Base-by-base conservation (phyloP, 805 yeast species). In the Pichia heedii region DNA sequence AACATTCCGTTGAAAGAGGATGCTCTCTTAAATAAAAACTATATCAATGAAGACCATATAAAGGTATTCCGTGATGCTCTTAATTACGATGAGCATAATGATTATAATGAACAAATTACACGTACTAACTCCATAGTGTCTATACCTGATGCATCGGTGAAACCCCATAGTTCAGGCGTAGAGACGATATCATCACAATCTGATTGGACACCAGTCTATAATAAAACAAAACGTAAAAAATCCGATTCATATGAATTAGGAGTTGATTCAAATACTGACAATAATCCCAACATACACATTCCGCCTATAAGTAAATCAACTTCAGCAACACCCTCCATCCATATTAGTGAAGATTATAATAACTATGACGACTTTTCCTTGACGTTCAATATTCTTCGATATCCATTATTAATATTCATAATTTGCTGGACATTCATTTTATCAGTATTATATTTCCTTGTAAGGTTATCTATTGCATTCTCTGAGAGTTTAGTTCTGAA, bases 381-480 rank as follows among this genome's bases (percentile, higher is more conserved):
- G 40, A 52, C 76, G 0, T 76, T 72, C 50, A 59, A 61, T 36
- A 33, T 83, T 1, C 63, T 84, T 22, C 62, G 93, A 36, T 83
- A 82, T 74, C 94, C 93, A 0, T 58, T 81, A 4, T 62, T 84
- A 42, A 38, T 73, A 0, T 60, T 74, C 16, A 73, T 79, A 1
- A 50, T 73, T 2, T 27, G 63, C 15, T 84, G 89, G 87, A 65
- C 81, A 1, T 32, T 55, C 0, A 45, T 78, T 3, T 62, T 84
- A 12, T 68, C 77, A 22, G 22, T 68, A 0, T 37, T 72, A 0
- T 84, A 84, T 56, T 58, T 74, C 5, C 30, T 69, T 1, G 69
- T 83, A 2, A 62, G 94, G 37, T 51, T 74, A 3, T 76, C 76
- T 51, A 86, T 84, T 27, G 74, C 84, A 1, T 57, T 77, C 2